Percentiles rank a stretch among this genome's conserved stretches.
Conservation (phyloP, 1,139 yeast genomes). For the Eremothecium coryli region DNA sequence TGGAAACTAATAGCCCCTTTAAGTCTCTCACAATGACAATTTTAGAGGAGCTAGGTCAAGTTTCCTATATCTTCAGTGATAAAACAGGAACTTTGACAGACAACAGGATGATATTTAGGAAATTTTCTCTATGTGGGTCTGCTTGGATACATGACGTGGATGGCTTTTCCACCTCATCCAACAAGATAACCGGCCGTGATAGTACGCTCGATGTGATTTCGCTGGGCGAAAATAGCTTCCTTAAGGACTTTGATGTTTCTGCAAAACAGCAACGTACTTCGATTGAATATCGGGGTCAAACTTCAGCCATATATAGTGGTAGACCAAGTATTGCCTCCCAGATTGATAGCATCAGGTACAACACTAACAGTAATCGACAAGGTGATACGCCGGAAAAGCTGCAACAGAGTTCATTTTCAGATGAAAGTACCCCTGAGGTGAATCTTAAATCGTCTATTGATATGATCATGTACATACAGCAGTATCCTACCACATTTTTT, state of each 20-base stretch:
- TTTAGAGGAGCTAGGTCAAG: conserved; percentile 94
- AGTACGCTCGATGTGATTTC: conserved; percentile 21
- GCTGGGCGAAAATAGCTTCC: conserved; percentile 11
- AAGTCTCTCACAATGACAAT: conserved; percentile 94
- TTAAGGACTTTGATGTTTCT: conserved; percentile 9
- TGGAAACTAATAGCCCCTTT: conserved; percentile 77
- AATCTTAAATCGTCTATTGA: conserved; percentile 46
- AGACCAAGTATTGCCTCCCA: conserved; percentile 46
- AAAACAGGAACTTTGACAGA: conserved; percentile 97
- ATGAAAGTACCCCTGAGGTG: conserved; percentile 11
- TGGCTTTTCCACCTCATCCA: conserved; percentile 9
- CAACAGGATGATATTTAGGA: conserved; percentile 77
- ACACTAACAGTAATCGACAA: neutral
- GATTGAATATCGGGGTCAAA: conserved; percentile 33
- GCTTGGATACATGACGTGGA: conserved; percentile 75
- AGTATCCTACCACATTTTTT: conserved; percentile 60
- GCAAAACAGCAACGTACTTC: conserved; percentile 25
- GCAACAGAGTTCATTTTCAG: conserved; percentile 6
- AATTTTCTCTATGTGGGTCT: conserved; percentile 75
- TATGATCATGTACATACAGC: conserved; percentile 58
- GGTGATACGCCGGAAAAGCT: conserved; percentile 23
- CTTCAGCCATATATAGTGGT: conserved; percentile 36
- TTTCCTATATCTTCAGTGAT: conserved; percentile 87
- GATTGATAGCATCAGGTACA: conserved; percentile 11
- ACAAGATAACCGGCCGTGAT: conserved; percentile 10